Base-by-base conservation (phyloP, 2,329 filamentous ascomycete genomes). In the Monilinia fructigena region DNA sequence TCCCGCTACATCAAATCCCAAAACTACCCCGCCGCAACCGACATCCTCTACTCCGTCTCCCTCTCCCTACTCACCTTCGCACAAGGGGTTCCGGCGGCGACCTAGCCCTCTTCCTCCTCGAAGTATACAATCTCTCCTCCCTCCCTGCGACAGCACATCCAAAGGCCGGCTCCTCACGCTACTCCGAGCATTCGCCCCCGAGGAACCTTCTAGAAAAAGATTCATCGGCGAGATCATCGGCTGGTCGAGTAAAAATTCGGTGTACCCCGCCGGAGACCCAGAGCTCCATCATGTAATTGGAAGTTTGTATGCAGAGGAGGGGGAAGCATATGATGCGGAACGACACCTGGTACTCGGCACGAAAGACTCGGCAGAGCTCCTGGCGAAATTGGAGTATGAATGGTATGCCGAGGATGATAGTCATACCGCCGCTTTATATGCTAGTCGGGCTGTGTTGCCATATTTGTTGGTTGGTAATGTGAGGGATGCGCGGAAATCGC, bases 51-150 rank as follows among this genome's bases (percentile, higher is more conserved):
- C 78, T 89, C 86, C 71, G 95, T 97, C 69, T 90, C 94, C 1
- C 88, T 91, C 72, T 89, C 93, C 38, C 85, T 99, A 12, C 85
- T 99, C 54, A 90, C 92, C 77, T 93, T 94, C 35, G 92, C 92
- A n/a, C 93, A 97, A 78, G 93, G 93, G 93, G 93, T 47, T 96
- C 91, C 71, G 95, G 94, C 66, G 94, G 93, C 58, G 95, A 99
- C 77, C 80, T 99, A 68, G 91, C 90, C 75, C 84, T 95, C 75
- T 86, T 97, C 79, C 82, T 99, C 70, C 84, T 96, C 70, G 95
- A 97, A 70, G 92, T 96, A 65, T 97, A 96, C 82, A 89, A 88
- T 76, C 93, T 97, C 80, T 92, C 90, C 5, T 89, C 90, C 79
- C 84, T 93, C 74, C 86, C 79, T 87, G 89, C 20, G 90, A 96